Evolutionary conservation across 1,139 yeast species (phyloP), one percentile per base, ranked within the genome.

Genomic region (Saccharomyces hybrid): DNA sequence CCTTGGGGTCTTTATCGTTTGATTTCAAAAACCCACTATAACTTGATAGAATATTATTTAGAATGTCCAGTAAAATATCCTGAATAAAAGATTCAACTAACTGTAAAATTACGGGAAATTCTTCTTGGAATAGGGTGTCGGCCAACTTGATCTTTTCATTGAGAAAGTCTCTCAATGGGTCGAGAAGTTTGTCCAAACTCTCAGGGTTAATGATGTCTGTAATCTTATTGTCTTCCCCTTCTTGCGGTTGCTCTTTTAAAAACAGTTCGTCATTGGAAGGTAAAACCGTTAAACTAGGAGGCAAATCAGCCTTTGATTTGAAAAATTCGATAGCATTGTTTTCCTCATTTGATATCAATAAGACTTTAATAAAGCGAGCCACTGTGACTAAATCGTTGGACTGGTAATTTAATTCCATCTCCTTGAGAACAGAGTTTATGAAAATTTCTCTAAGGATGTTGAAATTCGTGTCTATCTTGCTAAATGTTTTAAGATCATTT

Each of bases 381-480:
- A 67, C 77, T 34, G 62, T 74, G 16, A 62, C 63, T 56, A 64
- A 78, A 53, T 86, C 83, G 52, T 77, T 74, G 2, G 75, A 69
- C 52, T 80, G 83, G 60, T 80, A 80, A 60, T 78, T 81, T 42
- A 77, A 72, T 55, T 86, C 95, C 60, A 90, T 76, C 61, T 89
- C 96, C 49, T 83, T 73, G 34, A 88, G 67, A 6, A 87, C 77
- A 0, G 95, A 89, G 65, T 80, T 86, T 52, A 86, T 86, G 66
- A 88, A 88, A 42, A 87, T 75, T 63, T 86, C 95, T 49, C 62
- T 62, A 9, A 68, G 51, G 27, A 66, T 59, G 13, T 57, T 58
- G 11, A 62, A 53, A 41, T 64, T 62, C 29, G 60, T 62, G 14
- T 59, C 55, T 2, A 63, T 58, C 46, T 58, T 58, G 5, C 51